Base-by-base conservation (phyloP, 75 land plant genomes). In the Pinus taeda region DNA sequence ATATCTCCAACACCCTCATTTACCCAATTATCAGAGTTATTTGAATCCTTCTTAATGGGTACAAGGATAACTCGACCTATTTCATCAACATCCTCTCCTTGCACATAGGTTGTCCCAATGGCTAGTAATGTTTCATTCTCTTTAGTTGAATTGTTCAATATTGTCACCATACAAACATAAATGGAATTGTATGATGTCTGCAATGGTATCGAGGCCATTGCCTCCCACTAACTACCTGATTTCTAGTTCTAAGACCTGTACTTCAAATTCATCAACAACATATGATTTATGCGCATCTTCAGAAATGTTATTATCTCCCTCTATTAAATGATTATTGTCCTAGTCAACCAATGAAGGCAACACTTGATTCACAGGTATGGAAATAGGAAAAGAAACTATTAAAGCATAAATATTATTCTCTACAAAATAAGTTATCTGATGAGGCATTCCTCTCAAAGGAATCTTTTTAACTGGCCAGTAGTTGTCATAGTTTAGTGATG, bases 21-120 rank as follows among this genome's bases (percentile, higher is more conserved):
- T 86, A 96, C 99, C 94, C 88, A 81, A 71, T 63, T 78, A 71
- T 85, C 82, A 53, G 91, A 69, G 75, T 85, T 87, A 71, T 90
- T 92, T 37, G 82, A 37, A 77, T 86, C 88, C 74, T n/a, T 87
- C 57, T 89, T 88, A 45, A 94, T 49, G 62, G 99, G 86, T 82
- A 75, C 89, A 61, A 97, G 77, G 56, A 97, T 89, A 15, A 97
- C 84, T 37, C 99, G 90, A n/a, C 98, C 99, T 83, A 94, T 83
- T 65, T 87, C 90, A 77, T 93, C 88, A 74, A 94, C 90, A 88
- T 97, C 99, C 76, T 97, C 99, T 67, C 99, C 99, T 91, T 97
- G 98, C 45, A 92, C 90, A 83, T 90, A 97, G 65, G 93, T 93
- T 62, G 99, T 97, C 58, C 99, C 99, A 82, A 97, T 81, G 9